A percentile compares a stretch with the other conserved stretches of the same genome.
Evolutionary conservation across 495 filamentous ascomycete genomes (phyloP).

Genomic region (Polyplosphaeria fusca): DNA sequence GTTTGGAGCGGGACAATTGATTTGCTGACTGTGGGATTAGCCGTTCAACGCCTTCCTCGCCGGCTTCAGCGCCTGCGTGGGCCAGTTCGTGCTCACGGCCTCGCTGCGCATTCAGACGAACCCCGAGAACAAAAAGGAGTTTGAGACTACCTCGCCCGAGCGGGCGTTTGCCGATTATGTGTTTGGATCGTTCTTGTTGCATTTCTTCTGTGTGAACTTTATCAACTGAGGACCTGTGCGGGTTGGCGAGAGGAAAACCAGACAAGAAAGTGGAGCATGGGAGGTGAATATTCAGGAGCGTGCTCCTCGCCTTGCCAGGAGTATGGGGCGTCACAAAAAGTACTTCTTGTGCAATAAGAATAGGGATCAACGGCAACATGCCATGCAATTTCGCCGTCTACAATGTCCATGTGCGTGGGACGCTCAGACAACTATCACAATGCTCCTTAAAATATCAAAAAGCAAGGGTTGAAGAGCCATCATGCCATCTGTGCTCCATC

Average conservation of each 20-base stretch:
- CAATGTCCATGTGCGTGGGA: no score
- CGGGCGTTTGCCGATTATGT: slow-evolving; percentile 96
- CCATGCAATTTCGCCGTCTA: no score
- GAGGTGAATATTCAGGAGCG: no score
- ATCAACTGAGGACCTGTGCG: slow-evolving; percentile 60
- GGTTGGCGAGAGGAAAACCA: background rate
- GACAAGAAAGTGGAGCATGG: no score
- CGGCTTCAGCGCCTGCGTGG: slow-evolving; percentile 91
- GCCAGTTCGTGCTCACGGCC: slow-evolving; percentile 94
- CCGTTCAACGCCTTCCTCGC: slow-evolving; percentile 98
- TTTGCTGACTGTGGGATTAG: slow-evolving; percentile 44
- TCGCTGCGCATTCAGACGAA: slow-evolving; percentile 88
- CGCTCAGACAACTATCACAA: no score
- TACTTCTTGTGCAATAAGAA: slow-evolving; percentile 20
- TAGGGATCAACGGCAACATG: no score
- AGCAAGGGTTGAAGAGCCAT: no score
- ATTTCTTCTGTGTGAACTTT: slow-evolving; percentile 99
- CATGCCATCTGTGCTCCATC: no score
- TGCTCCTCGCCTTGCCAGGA: no score
- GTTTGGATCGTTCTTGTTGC: slow-evolving; percentile 88
- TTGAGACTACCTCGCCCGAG: slow-evolving; percentile 65
- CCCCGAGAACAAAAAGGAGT: slow-evolving; percentile 67
- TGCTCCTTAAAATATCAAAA: no score
- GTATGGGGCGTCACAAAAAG: no score
- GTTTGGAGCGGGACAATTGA: background rate